Base-by-base conservation (phyloP, 1,284 basidiomycete genomes). In the Austroboletus niveus region DNA sequence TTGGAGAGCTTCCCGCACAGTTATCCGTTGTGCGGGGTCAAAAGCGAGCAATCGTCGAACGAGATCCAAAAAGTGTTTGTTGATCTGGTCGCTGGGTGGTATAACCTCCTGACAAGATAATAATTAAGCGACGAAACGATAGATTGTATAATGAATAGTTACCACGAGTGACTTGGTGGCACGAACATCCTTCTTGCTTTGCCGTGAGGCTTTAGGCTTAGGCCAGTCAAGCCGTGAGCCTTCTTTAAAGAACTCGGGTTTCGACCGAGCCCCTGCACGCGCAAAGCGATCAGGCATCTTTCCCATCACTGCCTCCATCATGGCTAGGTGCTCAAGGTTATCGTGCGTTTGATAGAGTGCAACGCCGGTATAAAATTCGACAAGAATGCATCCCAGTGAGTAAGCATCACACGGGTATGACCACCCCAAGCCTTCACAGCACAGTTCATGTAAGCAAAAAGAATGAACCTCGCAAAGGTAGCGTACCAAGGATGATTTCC, bases 261-360 rank as follows among this genome's bases (percentile, higher is more conserved):
- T 94, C 52, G 83, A 84, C 52, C 84, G 83, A 52, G 80, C 81
- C 30, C 82, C 90, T 57, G 79, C 74, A 32, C 82, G 80, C 34
- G 82, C 82, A 69, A 96, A 94, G 5, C 87, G 83, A 42, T 88
- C 84, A 0, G 95, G 94, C 87, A 99, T 95, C 72, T 87, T 89
- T 55, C 96, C 97, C 85, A 99, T 96, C 34, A 99, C 97, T 60
- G 91, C 87, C 71, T 99, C 95, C 97, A 99, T 99, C 97, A 99
- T 99, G 41, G 97, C 97, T 8, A 99, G 84, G 70, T 99, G 97
- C 68, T 99, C 97, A 11, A 99, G 81, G 69, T 99, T 99, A 73
- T 99, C 96, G 67, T 98, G 96, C 0, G 97, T 99, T 72, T 99
- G 97, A 76, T 98, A 99, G 31, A 99, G 79, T 5, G 97, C 97